phyloP scores from a whole-genome alignment of 1,284 basidiomycete genomes.

The Apiotrichum brassicae region DNA sequence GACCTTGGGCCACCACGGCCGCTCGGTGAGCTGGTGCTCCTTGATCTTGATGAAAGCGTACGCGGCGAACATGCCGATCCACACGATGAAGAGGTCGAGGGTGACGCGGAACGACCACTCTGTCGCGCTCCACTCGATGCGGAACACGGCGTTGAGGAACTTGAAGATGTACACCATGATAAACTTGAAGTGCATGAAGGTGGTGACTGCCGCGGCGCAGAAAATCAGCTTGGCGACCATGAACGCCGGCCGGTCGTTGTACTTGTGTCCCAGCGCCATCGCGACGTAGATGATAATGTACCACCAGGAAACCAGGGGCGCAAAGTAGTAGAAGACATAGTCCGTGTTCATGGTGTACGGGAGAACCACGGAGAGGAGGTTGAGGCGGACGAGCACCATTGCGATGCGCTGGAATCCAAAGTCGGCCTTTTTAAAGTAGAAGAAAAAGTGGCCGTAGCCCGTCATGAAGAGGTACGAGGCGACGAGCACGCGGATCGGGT shows the following conservation, averaged over 20 bases:
- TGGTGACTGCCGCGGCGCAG: conserved; percentile 59
- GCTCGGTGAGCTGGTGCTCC: conserved; percentile 64
- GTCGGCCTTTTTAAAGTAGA: conserved; percentile 72
- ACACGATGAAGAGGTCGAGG: conserved; percentile 81
- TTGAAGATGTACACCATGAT: conserved; percentile 60
- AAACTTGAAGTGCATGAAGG: conserved; percentile 61
- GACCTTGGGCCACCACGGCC: conserved; percentile 58
- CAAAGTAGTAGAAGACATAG: conserved; percentile 82
- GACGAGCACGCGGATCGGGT: conserved; percentile 76
- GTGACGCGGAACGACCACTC: conserved; percentile 83
- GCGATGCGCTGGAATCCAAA: conserved; percentile 69
- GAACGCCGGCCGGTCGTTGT: conserved; percentile 65
- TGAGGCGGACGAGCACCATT: conserved; percentile 71
- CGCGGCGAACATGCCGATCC: conserved; percentile 73
- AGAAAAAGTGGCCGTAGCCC: conserved; percentile 49
- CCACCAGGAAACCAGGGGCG: conserved; percentile 61
- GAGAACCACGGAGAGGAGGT: conserved; percentile 70
- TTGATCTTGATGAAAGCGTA: conserved; percentile 68
- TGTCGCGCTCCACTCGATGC: conserved; percentile 70
- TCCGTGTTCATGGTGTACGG: conserved; percentile 85
- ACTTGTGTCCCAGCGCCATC: conserved; percentile 61
- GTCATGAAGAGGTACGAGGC: conserved; percentile 72
- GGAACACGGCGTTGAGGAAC: conserved; percentile 59
- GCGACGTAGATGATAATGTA: conserved; percentile 78
- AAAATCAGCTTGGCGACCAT: conserved; percentile 62